Base-by-base conservation (phyloP, 192 early-diverging fungal genomes). In the Dissophora globulifera region DNA sequence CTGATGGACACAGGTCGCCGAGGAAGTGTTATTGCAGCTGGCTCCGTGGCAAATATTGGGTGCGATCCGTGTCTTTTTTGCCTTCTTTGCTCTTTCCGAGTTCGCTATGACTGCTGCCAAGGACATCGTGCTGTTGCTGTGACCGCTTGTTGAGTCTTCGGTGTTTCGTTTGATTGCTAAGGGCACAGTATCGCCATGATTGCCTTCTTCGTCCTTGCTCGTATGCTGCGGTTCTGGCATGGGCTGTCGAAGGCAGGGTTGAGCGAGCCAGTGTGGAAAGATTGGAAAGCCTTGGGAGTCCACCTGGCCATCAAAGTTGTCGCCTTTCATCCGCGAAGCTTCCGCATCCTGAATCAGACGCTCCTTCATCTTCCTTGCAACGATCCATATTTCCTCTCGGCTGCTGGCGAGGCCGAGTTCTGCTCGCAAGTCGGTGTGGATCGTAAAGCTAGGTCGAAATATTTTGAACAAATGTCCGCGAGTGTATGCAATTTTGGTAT, bases 401-500 rank as follows among this genome's bases (percentile, higher is more conserved):
- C 78, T 79, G 22, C 69, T 61, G 4, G 84, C 90, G 15, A 83
- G 78, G 2, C 82, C 93, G 27, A 98, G 82, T 43, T 80, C 78
- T 17, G 87, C 82, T 31, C 97, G 86, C 42, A 97, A 58, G 53
- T 96, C 97, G 4, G 89, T 87, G 69, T 96, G 90, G 11, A 87
- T 72, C 4, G 84, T 75, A 35, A 98, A 78, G 58, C 91, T 90
- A 27, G 85, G 82, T 25, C 85, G 81, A 78, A 96, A 94, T 30
- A 99, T 81, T 69, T 97, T 98, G 78, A 99, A 99, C 67, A 99
- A 57, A 70, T 99, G 97, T 4, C 84, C 95, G 17, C 94, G 89
- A 23, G 93, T 92, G 69, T 81, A 83, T 15, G 82, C 55, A 20
- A 85, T 42, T n/a, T 82, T 84, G 2, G 93, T 93, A 20, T 82